Percentiles rank a stretch among this genome's conserved stretches.
phyloP scores from a whole-genome alignment of 2,329 filamentous ascomycete species.

The Aspergillus hortae region DNA sequence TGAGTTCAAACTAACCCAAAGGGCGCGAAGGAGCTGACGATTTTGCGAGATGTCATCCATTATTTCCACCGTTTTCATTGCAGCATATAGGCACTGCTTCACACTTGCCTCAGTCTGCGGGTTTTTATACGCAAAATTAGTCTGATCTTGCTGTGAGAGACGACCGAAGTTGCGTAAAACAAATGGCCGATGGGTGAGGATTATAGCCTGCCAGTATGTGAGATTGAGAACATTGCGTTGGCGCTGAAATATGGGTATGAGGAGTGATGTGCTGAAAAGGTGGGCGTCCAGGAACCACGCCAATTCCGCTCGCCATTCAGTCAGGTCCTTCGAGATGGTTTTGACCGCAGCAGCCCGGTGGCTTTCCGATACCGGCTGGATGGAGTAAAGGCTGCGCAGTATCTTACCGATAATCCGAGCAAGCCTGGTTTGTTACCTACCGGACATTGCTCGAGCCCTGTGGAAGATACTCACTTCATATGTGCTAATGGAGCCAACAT shows the following conservation, averaged over 20 bases:
- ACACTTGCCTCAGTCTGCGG: background rate
- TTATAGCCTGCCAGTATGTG: slow-evolving; percentile 43
- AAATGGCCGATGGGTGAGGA: slow-evolving; percentile 39
- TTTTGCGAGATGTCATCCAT: background rate
- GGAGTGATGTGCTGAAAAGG: slow-evolving; percentile 21
- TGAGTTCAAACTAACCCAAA: background rate
- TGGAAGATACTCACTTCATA: background rate
- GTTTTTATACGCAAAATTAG: background rate
- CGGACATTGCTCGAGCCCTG: background rate
- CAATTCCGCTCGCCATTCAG: slow-evolving; percentile 34
- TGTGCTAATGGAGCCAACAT: background rate
- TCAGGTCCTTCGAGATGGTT: slow-evolving; percentile 28
- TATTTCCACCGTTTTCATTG: background rate
- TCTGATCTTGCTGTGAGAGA: background rate
- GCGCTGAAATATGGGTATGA: slow-evolving; percentile 40
- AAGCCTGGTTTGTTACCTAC: background rate
- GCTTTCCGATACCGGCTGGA: slow-evolving; percentile 5
- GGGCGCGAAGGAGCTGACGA: background rate
- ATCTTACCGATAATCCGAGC: background rate
- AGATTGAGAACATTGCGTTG: slow-evolving; percentile 43
- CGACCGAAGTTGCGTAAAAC: slow-evolving; percentile 13
- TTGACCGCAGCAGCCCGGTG: slow-evolving; percentile 21
- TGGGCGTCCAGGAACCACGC: slow-evolving; percentile 36
- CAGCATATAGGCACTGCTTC: background rate
- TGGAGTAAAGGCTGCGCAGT: background rate